Evolutionary conservation across 208 protist genomes (phyloP), one percentile per base, ranked within the genome.

Genomic region (Zelonia costaricensis): DNA sequence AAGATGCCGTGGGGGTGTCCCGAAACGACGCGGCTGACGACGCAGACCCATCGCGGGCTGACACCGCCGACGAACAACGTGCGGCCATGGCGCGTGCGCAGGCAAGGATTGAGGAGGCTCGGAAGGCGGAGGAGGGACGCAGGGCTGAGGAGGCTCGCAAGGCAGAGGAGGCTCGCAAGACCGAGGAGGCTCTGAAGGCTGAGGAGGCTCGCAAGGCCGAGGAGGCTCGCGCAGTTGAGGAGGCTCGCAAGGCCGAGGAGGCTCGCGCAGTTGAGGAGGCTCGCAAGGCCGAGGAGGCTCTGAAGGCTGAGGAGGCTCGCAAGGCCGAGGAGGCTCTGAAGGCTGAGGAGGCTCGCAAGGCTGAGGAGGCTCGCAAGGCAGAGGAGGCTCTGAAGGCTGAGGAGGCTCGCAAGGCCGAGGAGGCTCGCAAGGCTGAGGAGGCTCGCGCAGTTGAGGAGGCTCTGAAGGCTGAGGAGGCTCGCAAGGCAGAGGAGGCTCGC

Each of bases 401-500:
- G 36, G 46, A 30, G 38, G 45, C 13, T 4, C 22, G 30, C 33
- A 31, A 65, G 33, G 38, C 45, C 39, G 59, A 58, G 40, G 20
- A 35, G 16, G 9, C 13, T 12, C 46, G 7, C 18, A 27, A 18
- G 16, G 38, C 6, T 28, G 44, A 42, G 10, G 44, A 51, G 22
- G 49, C 25, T 42, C 27, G 15, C 6, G 25, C 2, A 44, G 53
- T 8, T 3, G 42, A 40, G 31, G 43, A 58, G 42, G 40, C 38
- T 16, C 18, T 67, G 27, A 38, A 12, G 31, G 38, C 30, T 16
- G 42, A 40, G 31, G 43, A 58, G 42, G 40, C 38, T 16, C 18
- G 67, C 20, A 38, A 12, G 31, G 38, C 30, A 15, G 59, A 36
- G 42, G 43, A 67, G 58, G 30, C 35, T 27, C 44, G 39, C 0